A percentile compares a stretch with the other conserved stretches of the same genome.
phyloP scores from a whole-genome alignment of 2,329 filamentous ascomycete species.

The Calonectria crousiana region DNA sequence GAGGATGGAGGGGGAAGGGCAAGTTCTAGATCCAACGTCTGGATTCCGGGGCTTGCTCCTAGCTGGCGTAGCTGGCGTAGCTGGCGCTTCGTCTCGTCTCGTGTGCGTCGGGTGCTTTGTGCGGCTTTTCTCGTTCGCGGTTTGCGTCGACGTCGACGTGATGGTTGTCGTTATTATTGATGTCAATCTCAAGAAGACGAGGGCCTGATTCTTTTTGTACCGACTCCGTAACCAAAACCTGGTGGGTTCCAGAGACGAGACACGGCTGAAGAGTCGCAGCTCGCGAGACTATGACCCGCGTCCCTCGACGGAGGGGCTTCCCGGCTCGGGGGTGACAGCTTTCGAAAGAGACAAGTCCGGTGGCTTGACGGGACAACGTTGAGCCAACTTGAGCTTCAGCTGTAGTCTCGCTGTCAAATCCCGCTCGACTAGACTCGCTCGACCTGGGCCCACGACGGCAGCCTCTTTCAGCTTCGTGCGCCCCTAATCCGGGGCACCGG shows the following conservation, averaged over 20 bases:
- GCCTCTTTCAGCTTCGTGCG: constrained; percentile 33
- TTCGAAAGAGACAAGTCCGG: not conserved
- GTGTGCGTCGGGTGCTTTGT: not conserved
- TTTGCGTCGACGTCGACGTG: constrained; percentile 7
- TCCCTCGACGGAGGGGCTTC: constrained; percentile 6
- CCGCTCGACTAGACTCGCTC: constrained; percentile 26
- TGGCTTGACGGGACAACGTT: constrained; percentile 15
- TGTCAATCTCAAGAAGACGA: not conserved
- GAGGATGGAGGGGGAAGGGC: not conserved
- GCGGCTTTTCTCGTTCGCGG: constrained; percentile 3
- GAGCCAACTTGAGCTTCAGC: not conserved
- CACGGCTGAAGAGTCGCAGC: constrained; percentile 8
- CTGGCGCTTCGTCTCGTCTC: constrained; percentile 13
- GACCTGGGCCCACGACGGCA: constrained; percentile 38
- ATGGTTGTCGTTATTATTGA: constrained; percentile 5
- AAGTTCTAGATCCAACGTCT: constrained; percentile 1
- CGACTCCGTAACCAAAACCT: not conserved
- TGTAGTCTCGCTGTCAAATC: not conserved
- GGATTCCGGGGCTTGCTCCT: not conserved
- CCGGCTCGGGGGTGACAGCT: constrained; percentile 8
- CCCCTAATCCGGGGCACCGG: constrained; percentile 34
- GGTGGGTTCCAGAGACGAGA: not conserved
- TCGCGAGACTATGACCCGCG: constrained; percentile 11
- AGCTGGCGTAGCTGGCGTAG: constrained; percentile 9
- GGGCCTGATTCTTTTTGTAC: constrained; percentile 23